phyloP scores from a whole-genome alignment of 75 land plant species.

The Pinus tabuliformis region DNA sequence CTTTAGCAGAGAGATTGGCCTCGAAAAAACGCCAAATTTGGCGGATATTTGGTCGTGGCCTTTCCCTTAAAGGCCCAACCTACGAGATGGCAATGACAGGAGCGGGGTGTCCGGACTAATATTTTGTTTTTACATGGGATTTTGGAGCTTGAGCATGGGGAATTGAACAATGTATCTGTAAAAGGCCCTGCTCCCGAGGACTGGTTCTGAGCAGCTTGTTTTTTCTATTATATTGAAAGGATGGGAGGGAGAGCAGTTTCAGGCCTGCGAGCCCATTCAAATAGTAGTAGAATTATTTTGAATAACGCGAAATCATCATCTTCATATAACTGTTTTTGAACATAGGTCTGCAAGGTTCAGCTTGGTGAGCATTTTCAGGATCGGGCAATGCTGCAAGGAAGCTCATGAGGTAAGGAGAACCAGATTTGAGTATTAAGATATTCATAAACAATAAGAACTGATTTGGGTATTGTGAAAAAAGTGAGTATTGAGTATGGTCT shows the following conservation, averaged over 20 bases:
- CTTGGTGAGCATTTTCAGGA: background rate
- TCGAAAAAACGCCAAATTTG: too few relatives aligned
- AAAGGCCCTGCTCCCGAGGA: background rate
- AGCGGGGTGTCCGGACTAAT: background rate
- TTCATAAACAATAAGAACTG: background rate
- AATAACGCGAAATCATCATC: conserved; percentile 6
- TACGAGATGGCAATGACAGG: background rate
- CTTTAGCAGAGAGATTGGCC: too few relatives aligned
- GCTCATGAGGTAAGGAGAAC: background rate
- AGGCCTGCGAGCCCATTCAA: background rate
- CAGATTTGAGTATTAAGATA: background rate
- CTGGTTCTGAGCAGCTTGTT: background rate
- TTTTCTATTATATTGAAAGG: background rate
- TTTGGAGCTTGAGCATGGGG: background rate
- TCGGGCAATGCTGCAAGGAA: background rate
- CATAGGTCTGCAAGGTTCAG: background rate
- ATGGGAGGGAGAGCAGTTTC: background rate
- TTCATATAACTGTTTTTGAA: background rate
- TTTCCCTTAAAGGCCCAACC: too few relatives aligned
- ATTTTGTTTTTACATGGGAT: background rate
- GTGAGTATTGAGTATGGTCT: background rate
- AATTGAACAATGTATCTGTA: background rate
- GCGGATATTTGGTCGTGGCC: too few relatives aligned
- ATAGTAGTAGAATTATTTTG: conserved; percentile 3
- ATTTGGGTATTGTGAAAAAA: background rate